phyloP scores from a whole-genome alignment of 768 basidiomycete genomes.

The Collybiopsis luxurians region DNA sequence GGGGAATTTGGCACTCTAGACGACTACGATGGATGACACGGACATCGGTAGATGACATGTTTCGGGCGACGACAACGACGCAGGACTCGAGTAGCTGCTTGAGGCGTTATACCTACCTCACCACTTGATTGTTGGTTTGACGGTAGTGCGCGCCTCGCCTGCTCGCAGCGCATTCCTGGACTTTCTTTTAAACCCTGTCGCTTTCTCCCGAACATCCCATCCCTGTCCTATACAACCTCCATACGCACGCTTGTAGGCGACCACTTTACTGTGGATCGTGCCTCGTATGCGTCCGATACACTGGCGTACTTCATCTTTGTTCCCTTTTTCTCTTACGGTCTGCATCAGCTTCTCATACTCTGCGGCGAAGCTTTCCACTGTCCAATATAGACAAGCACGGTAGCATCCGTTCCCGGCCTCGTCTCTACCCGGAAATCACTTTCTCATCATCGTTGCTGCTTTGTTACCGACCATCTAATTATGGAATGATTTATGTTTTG shows the following conservation, averaged over 20 bases:
- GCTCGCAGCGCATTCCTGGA: slow-evolving; percentile 54
- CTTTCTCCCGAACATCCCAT: slow-evolving; percentile 37
- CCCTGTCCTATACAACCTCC: slow-evolving; percentile 54
- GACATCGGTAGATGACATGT: slow-evolving; percentile 48
- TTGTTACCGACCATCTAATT: slow-evolving; percentile 10
- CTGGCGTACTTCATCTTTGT: slow-evolving; percentile 46
- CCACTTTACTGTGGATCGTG: slow-evolving; percentile 83
- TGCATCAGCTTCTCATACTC: background rate
- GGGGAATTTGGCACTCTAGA: background rate
- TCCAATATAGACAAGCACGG: slow-evolving; percentile 2
- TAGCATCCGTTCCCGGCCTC: background rate
- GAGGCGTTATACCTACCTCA: slow-evolving; percentile 48
- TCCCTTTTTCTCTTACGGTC: background rate
- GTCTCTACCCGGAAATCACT: background rate
- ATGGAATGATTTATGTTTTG: slow-evolving; percentile 12
- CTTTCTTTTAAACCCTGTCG: slow-evolving; percentile 31
- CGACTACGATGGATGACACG: slow-evolving; percentile 53
- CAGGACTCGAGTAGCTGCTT: slow-evolving; percentile 64
- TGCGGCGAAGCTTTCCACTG: background rate
- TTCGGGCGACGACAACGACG: slow-evolving; percentile 57
- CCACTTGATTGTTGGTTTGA: slow-evolving; percentile 36
- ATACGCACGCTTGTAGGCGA: slow-evolving; percentile 59
- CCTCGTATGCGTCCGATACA: slow-evolving; percentile 76
- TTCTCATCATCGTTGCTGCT: background rate
- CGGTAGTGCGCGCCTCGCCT: slow-evolving; percentile 52